Percentiles rank a stretch among this genome's conserved stretches.
Evolutionary conservation across 495 filamentous ascomycete species (phyloP).

Genomic region (Cladorrhinum samala): DNA sequence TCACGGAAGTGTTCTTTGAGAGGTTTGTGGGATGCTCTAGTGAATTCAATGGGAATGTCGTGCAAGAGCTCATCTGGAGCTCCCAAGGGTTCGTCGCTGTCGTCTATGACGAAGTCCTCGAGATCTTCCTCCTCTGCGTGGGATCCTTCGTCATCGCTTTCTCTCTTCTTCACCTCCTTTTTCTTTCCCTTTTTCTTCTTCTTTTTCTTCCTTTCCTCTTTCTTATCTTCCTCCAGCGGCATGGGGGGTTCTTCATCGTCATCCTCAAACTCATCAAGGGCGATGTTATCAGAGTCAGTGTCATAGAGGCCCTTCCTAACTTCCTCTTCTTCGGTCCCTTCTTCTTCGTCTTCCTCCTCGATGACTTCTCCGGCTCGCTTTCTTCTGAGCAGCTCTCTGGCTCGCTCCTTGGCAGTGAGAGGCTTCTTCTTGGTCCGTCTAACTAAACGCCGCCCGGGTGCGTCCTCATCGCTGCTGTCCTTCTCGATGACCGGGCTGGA

Average conservation of each 20-base stretch:
- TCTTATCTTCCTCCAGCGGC: constrained; percentile 8
- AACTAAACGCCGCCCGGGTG: neutral
- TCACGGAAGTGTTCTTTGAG: constrained; percentile 71
- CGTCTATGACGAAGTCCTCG: constrained; percentile 66
- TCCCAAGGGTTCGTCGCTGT: constrained; percentile 57
- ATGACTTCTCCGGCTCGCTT: constrained; percentile 52
- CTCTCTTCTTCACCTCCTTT: constrained; percentile 6
- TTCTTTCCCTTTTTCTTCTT: constrained; percentile 10
- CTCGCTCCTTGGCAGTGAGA: constrained; percentile 23
- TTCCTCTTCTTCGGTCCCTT: constrained; percentile 34
- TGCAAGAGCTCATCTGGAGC: constrained; percentile 41
- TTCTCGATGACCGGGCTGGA: constrained; percentile 2
- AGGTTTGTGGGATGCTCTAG: constrained; percentile 57
- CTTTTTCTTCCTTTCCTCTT: constrained; percentile 14
- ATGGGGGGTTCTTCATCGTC: constrained; percentile 29
- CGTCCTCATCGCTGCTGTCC: constrained; percentile 1
- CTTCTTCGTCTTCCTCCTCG: constrained; percentile 30
- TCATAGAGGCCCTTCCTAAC: constrained; percentile 35
- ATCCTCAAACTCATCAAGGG: constrained; percentile 42
- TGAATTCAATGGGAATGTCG: constrained; percentile 68
- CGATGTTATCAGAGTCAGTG: constrained; percentile 32
- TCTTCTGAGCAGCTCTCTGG: constrained; percentile 21
- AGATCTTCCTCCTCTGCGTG: constrained; percentile 53
- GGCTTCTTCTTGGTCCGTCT: constrained; percentile 5
- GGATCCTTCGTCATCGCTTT: constrained; percentile 23